A percentile compares a stretch with the other conserved stretches of the same genome.
These are phyloP conservation scores for Aspergillus intermedius DNA, from an alignment of 2,329 filamentous ascomycete species.

Conservation along the genomic window DNA sequence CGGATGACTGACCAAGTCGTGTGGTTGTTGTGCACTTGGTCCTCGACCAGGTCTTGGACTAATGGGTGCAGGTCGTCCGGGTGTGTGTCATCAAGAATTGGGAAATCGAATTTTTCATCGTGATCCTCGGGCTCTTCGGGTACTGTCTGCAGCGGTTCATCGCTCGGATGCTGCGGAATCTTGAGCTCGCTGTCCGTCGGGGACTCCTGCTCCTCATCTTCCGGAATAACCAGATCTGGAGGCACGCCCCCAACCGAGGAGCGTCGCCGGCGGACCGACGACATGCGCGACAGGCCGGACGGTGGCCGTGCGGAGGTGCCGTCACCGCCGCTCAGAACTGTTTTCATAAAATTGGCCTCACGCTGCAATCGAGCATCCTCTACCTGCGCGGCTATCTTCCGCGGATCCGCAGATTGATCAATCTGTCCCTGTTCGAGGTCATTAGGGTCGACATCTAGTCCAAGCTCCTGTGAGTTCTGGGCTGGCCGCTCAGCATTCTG, in stretches of 20 bases:
- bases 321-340: constrained; percentile 22
- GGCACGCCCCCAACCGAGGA: constrained; percentile 13
- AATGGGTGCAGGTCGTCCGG: constrained; percentile 42
- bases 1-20: constrained; percentile 46
- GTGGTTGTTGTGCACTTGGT: constrained; percentile 46
- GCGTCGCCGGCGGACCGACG: constrained; percentile 15
- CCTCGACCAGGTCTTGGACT: constrained; percentile 37
- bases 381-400: constrained; percentile 40
- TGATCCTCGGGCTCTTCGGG: constrained; percentile 11
- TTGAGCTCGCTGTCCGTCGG: constrained; percentile 7
- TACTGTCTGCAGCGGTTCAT: constrained; percentile 15
- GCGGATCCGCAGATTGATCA: constrained; percentile 29
- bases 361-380: constrained; percentile 37
- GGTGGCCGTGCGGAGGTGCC: constrained; percentile 9
- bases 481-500: constrained; percentile 25
- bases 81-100: constrained; percentile 17
- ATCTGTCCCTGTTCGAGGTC: constrained; percentile 41
- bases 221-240: constrained; percentile 16
- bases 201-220: constrained; percentile 16
- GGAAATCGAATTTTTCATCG: not conserved
- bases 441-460: constrained; percentile 35
- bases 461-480: constrained; percentile 26
- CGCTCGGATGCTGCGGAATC: constrained; percentile 5
- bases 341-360: constrained; percentile 36
- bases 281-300: constrained; percentile 18